phyloP scores from a whole-genome alignment of 176 grass and related monocot species.

The Ampelocalamus luodianensis region DNA sequence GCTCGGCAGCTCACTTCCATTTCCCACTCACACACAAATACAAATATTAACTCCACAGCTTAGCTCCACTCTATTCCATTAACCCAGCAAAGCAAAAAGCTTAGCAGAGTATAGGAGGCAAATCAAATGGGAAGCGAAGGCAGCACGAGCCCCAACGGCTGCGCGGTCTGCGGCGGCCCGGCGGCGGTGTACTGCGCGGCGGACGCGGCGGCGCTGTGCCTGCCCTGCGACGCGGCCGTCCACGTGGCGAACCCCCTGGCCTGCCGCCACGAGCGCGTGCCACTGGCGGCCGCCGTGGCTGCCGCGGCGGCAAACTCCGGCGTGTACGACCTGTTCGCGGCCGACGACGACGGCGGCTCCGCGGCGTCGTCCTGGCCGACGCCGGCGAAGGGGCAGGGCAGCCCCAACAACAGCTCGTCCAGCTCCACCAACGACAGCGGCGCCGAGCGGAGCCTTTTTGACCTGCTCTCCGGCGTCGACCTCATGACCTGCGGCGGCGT shows the following conservation, averaged over 20 bases:
- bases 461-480: constrained; percentile 51
- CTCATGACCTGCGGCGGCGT: constrained; percentile 33
- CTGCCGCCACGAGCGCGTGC: constrained; percentile 57
- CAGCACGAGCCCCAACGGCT: constrained; percentile 22
- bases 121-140: constrained; percentile 46
- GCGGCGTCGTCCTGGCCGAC: constrained; percentile 34
- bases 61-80: background rate
- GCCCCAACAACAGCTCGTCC: constrained; percentile 43
- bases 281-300: constrained; percentile 27
- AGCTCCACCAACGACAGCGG: constrained; percentile 38
- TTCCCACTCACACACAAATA: constrained; percentile 28
- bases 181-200: constrained; percentile 58
- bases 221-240: constrained; percentile 55
- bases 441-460: constrained; percentile 36
- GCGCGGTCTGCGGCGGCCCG: constrained; percentile 42
- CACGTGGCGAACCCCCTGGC: constrained; percentile 56
- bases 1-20: constrained; percentile 47
- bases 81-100: background rate
- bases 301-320: constrained; percentile 34
- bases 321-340: constrained; percentile 52
- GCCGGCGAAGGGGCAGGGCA: constrained; percentile 8
- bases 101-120: background rate
- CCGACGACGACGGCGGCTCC: constrained; percentile 36
- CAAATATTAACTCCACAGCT: background rate
- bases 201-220: constrained; percentile 61